Conservation (phyloP, 2,329 filamentous ascomycete species). For the Scedosporium boydii region DNA sequence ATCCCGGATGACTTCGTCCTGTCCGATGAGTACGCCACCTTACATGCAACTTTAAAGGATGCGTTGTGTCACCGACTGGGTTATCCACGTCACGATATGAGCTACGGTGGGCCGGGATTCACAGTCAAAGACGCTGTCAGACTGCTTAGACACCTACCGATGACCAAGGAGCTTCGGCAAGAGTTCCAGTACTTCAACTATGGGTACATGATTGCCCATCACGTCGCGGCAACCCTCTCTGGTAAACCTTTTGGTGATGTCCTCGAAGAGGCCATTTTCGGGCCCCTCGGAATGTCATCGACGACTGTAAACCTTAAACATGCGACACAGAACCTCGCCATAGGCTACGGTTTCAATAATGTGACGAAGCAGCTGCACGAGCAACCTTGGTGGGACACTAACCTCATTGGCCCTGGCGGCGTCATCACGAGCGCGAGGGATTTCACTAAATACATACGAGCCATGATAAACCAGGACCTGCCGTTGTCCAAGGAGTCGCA, state of each 20-base stretch:
- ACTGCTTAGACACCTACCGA: conserved; percentile 33
- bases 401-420: conserved; percentile 26
- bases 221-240: conserved; percentile 35
- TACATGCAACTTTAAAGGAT: conserved; percentile 43
- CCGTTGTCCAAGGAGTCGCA: conserved; percentile 15
- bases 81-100: conserved; percentile 31
- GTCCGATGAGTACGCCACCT: conserved; percentile 32
- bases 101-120: conserved; percentile 19
- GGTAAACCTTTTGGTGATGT: conserved; percentile 27
- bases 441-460: conserved; percentile 21
- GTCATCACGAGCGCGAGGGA: conserved; percentile 28
- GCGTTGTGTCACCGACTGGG: conserved; percentile 43
- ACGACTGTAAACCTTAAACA: conserved; percentile 23
- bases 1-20: conserved; percentile 44
- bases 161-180: conserved; percentile 32
- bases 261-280: conserved; percentile 30
- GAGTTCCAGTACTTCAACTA: conserved; percentile 40
- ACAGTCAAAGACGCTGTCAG: conserved; percentile 27
- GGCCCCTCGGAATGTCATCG: conserved; percentile 35
- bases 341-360: conserved; percentile 30
- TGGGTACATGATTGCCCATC: conserved; percentile 34
- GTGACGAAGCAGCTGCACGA: conserved; percentile 13
- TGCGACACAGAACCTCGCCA: conserved; percentile 23
- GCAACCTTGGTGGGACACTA: conserved; percentile 20
- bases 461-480: conserved; percentile 15